phyloP scores from a whole-genome alignment of 805 yeast genomes.

The Wickerhamiella vanderwaltii region DNA sequence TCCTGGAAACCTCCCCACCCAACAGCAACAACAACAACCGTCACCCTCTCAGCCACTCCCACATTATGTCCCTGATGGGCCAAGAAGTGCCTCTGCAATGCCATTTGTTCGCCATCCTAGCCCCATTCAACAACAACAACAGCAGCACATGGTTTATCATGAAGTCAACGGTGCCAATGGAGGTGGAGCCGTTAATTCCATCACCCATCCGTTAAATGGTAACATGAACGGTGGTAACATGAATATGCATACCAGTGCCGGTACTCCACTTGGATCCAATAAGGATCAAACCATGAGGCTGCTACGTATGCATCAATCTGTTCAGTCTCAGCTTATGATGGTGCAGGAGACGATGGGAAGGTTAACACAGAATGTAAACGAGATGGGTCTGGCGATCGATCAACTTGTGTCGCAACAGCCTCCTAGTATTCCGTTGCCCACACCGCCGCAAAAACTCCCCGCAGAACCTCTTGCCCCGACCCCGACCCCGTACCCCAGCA shows the following conservation, averaged over 20 bases:
- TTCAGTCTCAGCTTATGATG: constrained; percentile 7
- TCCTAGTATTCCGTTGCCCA: not conserved
- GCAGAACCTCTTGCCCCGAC: not conserved
- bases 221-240: no score
- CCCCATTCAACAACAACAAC: not conserved
- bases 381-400: constrained; percentile 8
- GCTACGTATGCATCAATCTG: constrained; percentile 4
- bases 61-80: not conserved
- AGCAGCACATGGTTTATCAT: no score
- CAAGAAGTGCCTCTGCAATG: no score
- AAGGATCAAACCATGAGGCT: constrained; percentile 1
- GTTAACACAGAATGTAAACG: not conserved
- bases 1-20: no score
- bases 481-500: not conserved
- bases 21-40: no score
- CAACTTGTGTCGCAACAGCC: constrained; percentile 1
- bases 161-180: no score
- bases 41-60: not conserved
- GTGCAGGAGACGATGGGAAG: constrained; percentile 7
- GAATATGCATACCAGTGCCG: no score
- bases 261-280: no score
- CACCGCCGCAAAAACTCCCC: not conserved
- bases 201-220: no score
- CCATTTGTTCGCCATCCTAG: not conserved
- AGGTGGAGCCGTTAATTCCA: no score